Base-by-base conservation (phyloP, 306 rosid species). In the Nissolia schottii region DNA sequence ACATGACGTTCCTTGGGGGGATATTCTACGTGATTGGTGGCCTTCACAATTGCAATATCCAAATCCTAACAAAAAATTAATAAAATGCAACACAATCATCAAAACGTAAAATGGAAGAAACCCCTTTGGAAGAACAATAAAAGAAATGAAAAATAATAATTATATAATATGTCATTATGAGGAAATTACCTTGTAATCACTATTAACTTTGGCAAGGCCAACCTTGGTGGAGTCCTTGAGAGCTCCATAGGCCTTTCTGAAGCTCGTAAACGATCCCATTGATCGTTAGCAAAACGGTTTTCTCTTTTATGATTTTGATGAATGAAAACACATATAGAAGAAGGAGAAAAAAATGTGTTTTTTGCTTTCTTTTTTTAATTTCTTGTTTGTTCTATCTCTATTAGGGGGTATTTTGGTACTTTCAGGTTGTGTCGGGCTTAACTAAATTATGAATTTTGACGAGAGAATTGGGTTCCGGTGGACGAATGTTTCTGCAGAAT, bases 1-100 rank as follows among this genome's bases (percentile, higher is more conserved):
- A 95, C 87, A 67, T 95, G 99, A 20, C 99, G 96, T 70, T 95
- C 99, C 71, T 95, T 95, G 0, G 99, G 99, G 83, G 99, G 97
- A 46, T 82, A 79, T 56, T 95, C 99, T 13, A 85, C 96, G 35
- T 95, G 99, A 89, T 88, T 95, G 73, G 97, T 84, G 32, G 99
- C 99, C 77, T 95, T 95, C 6, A 95, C 96, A 70, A 92, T 84
- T 75, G 97, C 96, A 76, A 95, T 80, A 70, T 95, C 99, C 96
- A 95, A 85, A 29, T 95, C 97, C 99, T 84, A 1, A 45, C 37
- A 48, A 54, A 46, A 48, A 49, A 55, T n/a, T n/a, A n/a, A n/a
- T n/a, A 38, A 28, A 31, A 51, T 55, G 78, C 40, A 78, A 51
- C 67, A 28, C 8, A 50, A n/a, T 23, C 62, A 24, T 45, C 67